These are phyloP conservation scores for Boechera divaricarpa DNA, from an alignment of 345 rosid species.

Conservation along the genomic window DNA sequence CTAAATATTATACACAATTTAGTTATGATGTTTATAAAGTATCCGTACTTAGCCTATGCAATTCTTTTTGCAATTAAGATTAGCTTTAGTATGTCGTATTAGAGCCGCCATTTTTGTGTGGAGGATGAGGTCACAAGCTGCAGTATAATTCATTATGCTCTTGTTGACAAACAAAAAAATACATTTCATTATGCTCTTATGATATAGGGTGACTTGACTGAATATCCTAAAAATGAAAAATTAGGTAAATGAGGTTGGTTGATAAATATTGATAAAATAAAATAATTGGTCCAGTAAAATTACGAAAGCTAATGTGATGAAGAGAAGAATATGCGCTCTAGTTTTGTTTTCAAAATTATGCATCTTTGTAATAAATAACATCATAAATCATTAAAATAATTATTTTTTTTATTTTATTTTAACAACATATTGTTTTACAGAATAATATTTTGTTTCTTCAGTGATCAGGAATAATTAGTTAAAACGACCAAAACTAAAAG, in stretches of 20 bases:
- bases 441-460: not conserved
- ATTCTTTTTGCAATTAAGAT: not conserved
- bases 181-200: not conserved
- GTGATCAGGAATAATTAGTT: not conserved
- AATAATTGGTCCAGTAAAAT: not conserved
- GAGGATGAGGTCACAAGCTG: conserved; percentile 44
- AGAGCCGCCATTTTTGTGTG: conserved; percentile 47
- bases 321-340: not conserved
- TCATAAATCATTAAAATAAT: not conserved
- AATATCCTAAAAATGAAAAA: conserved; percentile 11
- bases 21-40: conserved; percentile 31
- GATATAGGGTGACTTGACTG: conserved; percentile 8
- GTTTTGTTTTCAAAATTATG: not conserved
- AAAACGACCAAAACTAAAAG: not conserved
- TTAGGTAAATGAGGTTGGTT: conserved; percentile 32
- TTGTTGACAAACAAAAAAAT: not conserved
- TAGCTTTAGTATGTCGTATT: conserved; percentile 35
- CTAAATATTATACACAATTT: not conserved
- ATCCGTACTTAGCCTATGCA: conserved; percentile 29
- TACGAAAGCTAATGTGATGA: not conserved
- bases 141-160: conserved; percentile 30
- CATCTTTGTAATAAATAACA: not conserved
- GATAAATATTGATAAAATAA: conserved; percentile 3
- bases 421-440: not conserved
- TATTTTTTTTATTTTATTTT: not conserved